Base-by-base conservation (phyloP, 2,329 filamentous ascomycete genomes). In the Fusarium austroafricanum region DNA sequence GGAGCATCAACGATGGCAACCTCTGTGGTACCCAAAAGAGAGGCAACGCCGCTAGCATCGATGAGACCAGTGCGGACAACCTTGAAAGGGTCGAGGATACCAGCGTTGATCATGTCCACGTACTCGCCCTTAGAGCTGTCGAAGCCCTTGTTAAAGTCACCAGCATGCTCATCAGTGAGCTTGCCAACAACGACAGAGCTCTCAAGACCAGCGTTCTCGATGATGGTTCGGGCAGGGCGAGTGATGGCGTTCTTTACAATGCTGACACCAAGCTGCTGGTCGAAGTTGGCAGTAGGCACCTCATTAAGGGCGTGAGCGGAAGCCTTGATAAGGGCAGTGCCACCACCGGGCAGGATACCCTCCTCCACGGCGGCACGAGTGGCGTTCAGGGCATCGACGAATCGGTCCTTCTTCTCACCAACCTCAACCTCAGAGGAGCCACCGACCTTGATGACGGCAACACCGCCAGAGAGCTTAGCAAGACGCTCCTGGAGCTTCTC, bases 401-500 rank as follows among this genome's bases (percentile, higher is more conserved):
- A 97, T 80, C 96, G 93, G 82, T 99, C 96, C 90, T 99, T 99
- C 93, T 99, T 99, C 90, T 99, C 96, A 73, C 94, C 92, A 59
- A 99, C 96, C 87, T 99, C 96, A 71, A 99, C 95, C 84, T 99
- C 96, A 69, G 95, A 98, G 70, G 94, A 89, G 81, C 96, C 96
- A 76, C 96, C 96, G 69, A 99, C 96, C 89, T 97, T 97, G 88
- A 99, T 98, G 83, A 99, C 96, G 75, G 96, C 96, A 75, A 99
- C 96, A 88, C 96, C 96, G 71, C 96, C 96, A 73, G 96, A 98
- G 73, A 99, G 92, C 90, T 99, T 99, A 75, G 96, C 96, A 66
- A 99, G 92, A 84, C 96, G 96, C 87, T 99, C 96, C 86, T 98
- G 96, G 71, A 99, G 93, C 90, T 99, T 99, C 92, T 99, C 96